Conservation (phyloP, 306 rosid species). For the Alnus glutinosa region DNA sequence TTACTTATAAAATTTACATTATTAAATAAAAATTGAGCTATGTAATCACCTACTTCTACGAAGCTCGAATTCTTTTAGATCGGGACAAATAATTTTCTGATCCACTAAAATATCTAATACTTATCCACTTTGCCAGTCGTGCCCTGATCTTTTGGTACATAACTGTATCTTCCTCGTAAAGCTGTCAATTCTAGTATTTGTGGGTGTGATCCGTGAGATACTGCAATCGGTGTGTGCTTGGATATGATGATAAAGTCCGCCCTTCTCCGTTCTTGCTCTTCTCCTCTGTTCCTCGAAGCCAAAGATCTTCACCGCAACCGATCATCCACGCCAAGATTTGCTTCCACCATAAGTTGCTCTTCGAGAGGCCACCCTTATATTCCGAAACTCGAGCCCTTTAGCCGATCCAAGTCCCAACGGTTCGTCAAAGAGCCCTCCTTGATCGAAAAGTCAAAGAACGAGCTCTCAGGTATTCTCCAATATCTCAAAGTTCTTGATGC, state of each 20-base stretch:
- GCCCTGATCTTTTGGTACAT: not conserved
- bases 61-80: no score
- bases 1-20: no score
- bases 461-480: slow-evolving; percentile 51
- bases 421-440: slow-evolving; percentile 65
- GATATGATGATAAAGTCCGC: slow-evolving; percentile 43
- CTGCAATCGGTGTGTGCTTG: not conserved
- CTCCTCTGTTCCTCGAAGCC: slow-evolving; percentile 47
- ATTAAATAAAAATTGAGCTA: no score
- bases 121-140: not conserved
- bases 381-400: slow-evolving; percentile 89
- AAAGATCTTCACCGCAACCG: slow-evolving; percentile 27
- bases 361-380: slow-evolving; percentile 56
- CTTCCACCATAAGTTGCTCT: slow-evolving; percentile 43
- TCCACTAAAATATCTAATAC: not conserved
- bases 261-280: slow-evolving; percentile 43
- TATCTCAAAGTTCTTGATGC: not conserved
- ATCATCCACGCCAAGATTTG: slow-evolving; percentile 26
- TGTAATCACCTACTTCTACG: no score
- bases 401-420: slow-evolving; percentile 68
- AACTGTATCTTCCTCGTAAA: not conserved
- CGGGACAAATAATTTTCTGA: no score
- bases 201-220: not conserved
- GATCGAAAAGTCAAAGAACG: slow-evolving; percentile 70
- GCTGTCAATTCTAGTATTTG: not conserved